Evolutionary conservation across 495 filamentous ascomycete species (phyloP).

Genomic region (Thozetella sp.): DNA sequence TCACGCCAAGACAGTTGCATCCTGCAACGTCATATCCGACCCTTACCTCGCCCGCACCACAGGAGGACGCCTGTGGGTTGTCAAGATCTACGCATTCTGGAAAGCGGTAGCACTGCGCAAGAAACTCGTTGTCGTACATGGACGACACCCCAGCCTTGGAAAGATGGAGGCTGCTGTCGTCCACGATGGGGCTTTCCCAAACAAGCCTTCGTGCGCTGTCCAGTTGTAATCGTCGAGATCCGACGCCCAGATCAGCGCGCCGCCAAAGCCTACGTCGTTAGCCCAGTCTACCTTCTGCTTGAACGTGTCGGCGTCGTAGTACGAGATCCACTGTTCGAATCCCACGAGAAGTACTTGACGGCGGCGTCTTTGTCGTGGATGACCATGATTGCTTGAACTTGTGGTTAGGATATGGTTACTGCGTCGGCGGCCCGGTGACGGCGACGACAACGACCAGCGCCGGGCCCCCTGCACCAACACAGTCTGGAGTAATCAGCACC

Average conservation of each 20-base stretch:
- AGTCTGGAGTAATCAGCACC: not conserved
- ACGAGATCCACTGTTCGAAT: conserved; percentile 44
- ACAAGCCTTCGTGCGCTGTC: conserved; percentile 6
- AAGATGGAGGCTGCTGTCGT: not conserved
- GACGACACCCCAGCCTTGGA: conserved; percentile 4
- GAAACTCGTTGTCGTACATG: conserved; percentile 8
- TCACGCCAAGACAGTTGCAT: conserved; percentile 3
- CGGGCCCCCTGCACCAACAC: not conserved
- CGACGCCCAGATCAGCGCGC: conserved; percentile 45
- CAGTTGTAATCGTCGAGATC: conserved; percentile 19
- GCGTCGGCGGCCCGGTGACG: not conserved
- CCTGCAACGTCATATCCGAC: conserved; percentile 6
- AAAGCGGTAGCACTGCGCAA: not conserved
- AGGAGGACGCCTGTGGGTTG: conserved; percentile 2
- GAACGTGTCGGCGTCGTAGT: conserved; percentile 42
- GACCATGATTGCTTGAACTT: not conserved
- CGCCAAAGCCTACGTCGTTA: conserved; percentile 33
- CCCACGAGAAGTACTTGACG: conserved; percentile 35
- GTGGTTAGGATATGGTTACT: not conserved
- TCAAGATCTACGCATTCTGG: not conserved
- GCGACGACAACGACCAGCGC: not conserved
- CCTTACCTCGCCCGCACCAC: not conserved
- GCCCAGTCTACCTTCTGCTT: conserved; percentile 41
- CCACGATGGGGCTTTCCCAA: not conserved
- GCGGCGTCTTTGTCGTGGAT: conserved; percentile 14